Evolutionary conservation across 2,329 filamentous ascomycete species (phyloP).

Genomic region (Scedosporium dehoogii): DNA sequence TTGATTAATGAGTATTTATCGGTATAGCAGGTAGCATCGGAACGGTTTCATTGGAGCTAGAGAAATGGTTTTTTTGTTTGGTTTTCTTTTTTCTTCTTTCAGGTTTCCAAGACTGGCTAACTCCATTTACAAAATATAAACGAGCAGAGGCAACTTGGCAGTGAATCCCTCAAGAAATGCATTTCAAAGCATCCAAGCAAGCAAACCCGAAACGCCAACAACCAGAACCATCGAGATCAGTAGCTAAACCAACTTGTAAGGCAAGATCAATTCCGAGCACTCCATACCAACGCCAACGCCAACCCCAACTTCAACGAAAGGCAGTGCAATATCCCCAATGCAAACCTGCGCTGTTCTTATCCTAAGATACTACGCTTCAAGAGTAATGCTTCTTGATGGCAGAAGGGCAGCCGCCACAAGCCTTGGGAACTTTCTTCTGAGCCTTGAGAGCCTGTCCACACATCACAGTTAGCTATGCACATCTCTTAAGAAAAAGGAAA

Average conservation of each 20-base stretch:
- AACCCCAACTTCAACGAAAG: too few relatives aligned
- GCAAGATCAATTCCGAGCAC: too few relatives aligned
- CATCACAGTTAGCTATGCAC: not conserved
- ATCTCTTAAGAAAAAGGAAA: not conserved
- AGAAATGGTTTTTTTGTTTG: not conserved
- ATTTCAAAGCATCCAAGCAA: not conserved
- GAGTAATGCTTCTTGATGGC: not conserved
- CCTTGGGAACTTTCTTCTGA: not conserved
- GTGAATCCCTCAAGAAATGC: too few relatives aligned
- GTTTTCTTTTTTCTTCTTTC: not conserved
- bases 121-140: not conserved
- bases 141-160: not conserved
- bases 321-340: not conserved
- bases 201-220: not conserved
- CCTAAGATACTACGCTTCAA: not conserved
- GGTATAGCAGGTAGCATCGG: not conserved
- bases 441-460: not conserved
- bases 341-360: not conserved
- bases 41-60: not conserved
- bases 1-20: constrained; percentile 23
- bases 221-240: not conserved
- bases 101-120: not conserved
- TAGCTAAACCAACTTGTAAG: too few relatives aligned
- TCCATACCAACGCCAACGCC: too few relatives aligned
- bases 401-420: not conserved